Evolutionary conservation across 805 yeast genomes (phyloP), one percentile per base, ranked within the genome.

Genomic region (Wickerhamiella dianesei): DNA sequence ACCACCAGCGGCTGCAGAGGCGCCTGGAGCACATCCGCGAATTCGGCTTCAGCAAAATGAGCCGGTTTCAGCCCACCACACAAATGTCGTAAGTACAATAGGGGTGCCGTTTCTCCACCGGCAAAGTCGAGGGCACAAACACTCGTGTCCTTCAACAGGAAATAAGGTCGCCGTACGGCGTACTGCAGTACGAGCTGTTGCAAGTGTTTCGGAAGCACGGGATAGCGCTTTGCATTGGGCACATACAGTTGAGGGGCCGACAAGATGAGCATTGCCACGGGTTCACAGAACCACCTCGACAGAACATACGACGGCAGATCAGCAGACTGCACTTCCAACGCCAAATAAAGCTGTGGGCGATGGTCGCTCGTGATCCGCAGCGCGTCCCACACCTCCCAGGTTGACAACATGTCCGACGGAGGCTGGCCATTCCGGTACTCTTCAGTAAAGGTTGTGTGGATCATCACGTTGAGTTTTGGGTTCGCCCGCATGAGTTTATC

Each of bases 371-470:
- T 63, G 3, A 70, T 66, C 20, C 86, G 64, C 2, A 81, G 72
- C 1, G 81, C 69, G 53, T 80, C 76, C 88, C 88, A 81, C 54
- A 78, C 70, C 46, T 79, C 83, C 88, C 88, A 81, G 2, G 82
- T 77, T 2, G 80, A 75, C 29, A 80, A 60, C 19, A 50, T 41
- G 45, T 61, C 65, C 73, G 55, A 70, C 46, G 29, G 81, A 4
- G 52, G 54, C 40, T 35, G 35, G 32, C 50, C 49, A 25, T 72
- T 2, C 71, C 68, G 1, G 79, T 71, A 8, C 70, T 64, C 45
- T 62, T 63, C 59, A 60, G 62, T 40, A 56, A 55, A 35, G 63
- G 74, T 54, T 48, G 59, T 37, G 52, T 58, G 55, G 44, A 58
- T 45, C 36, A 59, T 56, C 36, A 64, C 32, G 39, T 59, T 60